Evolutionary conservation across 305 asterid genomes (phyloP).

Genomic region (Ilex paraguariensis): DNA sequence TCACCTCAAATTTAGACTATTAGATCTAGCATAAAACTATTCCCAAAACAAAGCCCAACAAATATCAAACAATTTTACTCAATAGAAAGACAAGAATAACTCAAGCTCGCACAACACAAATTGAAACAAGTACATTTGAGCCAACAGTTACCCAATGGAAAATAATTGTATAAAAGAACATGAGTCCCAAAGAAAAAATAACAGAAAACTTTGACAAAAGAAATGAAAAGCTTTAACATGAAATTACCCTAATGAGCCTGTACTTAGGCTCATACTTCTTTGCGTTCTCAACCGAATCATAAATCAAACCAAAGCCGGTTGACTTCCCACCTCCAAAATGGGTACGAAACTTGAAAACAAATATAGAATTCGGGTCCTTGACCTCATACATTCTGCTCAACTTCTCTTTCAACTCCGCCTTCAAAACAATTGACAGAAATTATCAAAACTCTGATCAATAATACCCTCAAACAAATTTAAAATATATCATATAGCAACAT

Average conservation of each 20-base stretch:
- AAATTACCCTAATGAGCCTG: conserved; percentile 27
- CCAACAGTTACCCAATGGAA: too few species aligned
- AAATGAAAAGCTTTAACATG: too few species aligned
- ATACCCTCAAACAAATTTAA: conserved; percentile 1
- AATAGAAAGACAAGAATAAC: too few species aligned
- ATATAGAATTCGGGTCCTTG: conserved; percentile 25
- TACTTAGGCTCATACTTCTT: conserved; percentile 28
- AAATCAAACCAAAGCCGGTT: conserved; percentile 28
- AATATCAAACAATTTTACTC: too few species aligned
- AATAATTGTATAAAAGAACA: too few species aligned
- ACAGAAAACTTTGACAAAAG: too few species aligned
- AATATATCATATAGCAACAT: background rate
- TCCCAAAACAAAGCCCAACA: too few species aligned
- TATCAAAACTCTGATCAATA: background rate
- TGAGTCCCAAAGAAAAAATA: too few species aligned
- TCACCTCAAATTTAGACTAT: too few species aligned
- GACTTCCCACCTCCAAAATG: conserved; percentile 33
- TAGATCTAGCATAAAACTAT: too few species aligned
- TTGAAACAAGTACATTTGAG: too few species aligned
- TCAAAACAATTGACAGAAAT: background rate
- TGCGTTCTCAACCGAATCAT: conserved; percentile 26
- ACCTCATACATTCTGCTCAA: conserved; percentile 29
- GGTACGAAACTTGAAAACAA: conserved; percentile 29
- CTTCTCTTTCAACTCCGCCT: conserved; percentile 31
- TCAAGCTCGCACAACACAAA: too few species aligned